A percentile compares a stretch with the other conserved stretches of the same genome.
Evolutionary conservation across 495 filamentous ascomycete genomes (phyloP).

Genomic region (Talaromyces borbonicus): DNA sequence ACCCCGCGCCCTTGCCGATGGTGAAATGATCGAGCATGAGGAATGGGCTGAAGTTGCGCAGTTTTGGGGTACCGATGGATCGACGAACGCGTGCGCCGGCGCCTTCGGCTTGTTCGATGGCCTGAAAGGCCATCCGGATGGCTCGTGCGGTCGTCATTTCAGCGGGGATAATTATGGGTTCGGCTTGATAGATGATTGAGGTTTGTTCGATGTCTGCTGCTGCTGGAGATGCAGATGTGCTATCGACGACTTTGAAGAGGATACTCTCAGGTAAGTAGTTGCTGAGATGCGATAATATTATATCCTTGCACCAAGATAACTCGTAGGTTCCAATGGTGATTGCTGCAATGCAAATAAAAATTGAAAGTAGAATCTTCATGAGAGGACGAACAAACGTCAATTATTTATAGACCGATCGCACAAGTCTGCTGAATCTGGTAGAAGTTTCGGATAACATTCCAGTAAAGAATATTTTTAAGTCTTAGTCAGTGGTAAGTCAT

Average conservation of each 20-base stretch:
- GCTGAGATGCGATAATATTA: background rate
- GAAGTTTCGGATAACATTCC: conserved; percentile 11
- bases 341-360: conserved; percentile 37
- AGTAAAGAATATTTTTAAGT: background rate
- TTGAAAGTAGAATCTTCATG: conserved; percentile 35
- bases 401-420: conserved; percentile 34
- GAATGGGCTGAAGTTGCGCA: conserved; percentile 86
- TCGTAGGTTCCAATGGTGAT: conserved; percentile 21
- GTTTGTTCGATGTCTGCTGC: conserved; percentile 6
- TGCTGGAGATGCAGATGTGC: background rate
- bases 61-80: conserved; percentile 73
- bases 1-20: conserved; percentile 70
- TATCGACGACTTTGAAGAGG: background rate
- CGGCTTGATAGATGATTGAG: conserved; percentile 5
- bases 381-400: conserved; percentile 10
- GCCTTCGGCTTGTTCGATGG: conserved; percentile 80
- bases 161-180: conserved; percentile 12
- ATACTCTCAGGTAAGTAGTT: background rate
- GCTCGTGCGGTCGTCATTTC: conserved; percentile 62
- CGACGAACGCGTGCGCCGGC: conserved; percentile 82
- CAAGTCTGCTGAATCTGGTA: conserved; percentile 19
- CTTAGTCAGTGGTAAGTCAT: conserved; percentile 1
- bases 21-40: conserved; percentile 96
- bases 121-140: conserved; percentile 73
- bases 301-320: conserved; percentile 7